Percentiles rank a stretch among this genome's conserved stretches.
phyloP scores from a whole-genome alignment of 1,139 yeast genomes.

The Yamadazyma taylorii region DNA sequence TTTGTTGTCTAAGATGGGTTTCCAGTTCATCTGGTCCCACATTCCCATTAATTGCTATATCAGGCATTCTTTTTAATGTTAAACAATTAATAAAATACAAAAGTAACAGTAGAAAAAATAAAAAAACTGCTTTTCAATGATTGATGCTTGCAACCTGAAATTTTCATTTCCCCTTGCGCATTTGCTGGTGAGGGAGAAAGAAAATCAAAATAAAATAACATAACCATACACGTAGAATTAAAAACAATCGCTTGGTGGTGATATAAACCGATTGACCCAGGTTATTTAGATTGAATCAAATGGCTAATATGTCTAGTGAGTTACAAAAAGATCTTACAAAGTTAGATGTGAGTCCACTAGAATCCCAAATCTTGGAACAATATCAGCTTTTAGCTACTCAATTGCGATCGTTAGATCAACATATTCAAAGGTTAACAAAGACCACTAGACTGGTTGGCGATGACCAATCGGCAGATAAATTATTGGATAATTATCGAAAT shows the following conservation, averaged over 20 bases:
- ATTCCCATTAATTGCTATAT: too few species aligned
- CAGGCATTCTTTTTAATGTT: too few species aligned
- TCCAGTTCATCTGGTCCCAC: too few species aligned
- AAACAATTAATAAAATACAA: too few species aligned
- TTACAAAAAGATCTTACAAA: slow-evolving; percentile 26
- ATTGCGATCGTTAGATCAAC: slow-evolving; percentile 33
- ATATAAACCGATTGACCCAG: too few species aligned
- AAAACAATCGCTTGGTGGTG: too few species aligned
- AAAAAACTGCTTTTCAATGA: too few species aligned
- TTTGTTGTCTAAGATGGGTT: too few species aligned
- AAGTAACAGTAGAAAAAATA: too few species aligned
- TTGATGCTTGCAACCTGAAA: slow-evolving; percentile 2
- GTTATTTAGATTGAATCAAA: too few species aligned
- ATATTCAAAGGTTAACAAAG: slow-evolving; percentile 25
- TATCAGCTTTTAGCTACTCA: slow-evolving; percentile 50
- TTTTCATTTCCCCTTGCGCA: background rate
- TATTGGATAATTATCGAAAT: slow-evolving; percentile 51
- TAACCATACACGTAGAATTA: too few species aligned
- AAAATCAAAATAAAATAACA: background rate
- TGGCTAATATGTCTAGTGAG: background rate
- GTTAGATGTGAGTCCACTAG: slow-evolving; percentile 35
- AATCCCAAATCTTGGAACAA: slow-evolving; percentile 42
- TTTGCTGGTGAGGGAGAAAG: background rate
- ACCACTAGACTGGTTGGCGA: slow-evolving; percentile 17
- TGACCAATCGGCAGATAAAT: slow-evolving; percentile 23